Evolutionary conservation across 768 basidiomycete genomes (phyloP), one percentile per base, ranked within the genome.

Genomic region (Boletus subparvulus): DNA sequence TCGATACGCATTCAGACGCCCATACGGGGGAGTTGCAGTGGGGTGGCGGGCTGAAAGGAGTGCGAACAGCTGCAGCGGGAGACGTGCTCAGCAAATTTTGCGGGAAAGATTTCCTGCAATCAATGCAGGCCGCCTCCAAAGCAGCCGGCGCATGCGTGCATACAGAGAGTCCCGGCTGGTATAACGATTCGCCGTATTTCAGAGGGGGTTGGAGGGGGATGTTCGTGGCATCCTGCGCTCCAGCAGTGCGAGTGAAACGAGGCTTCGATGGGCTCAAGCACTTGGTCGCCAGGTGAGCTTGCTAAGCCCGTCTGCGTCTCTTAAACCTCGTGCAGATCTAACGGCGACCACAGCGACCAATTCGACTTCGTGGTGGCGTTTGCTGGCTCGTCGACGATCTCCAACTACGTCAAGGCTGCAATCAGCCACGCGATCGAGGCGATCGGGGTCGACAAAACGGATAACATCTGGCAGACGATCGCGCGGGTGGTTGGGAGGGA

Each of bases 351-450:
- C 42, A 55, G 54, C 0, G 42, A 50, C 7, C 2, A 1, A 12
- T 49, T 55, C 19, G 35, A 55, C 35, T 55, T 55, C n/a, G 32
- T 48, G 2, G 1, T 48, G 16, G 54, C 40, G 3, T 55, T 55
- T 10, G 40, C 14, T 8, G 39, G 54, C 1, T 41, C 40, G 0
- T 48, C 47, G 3, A 55, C 54, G 1, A 11, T 55, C 24, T 26
- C 40, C 0, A 11, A 1, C 7, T 35, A 43, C 13, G 17, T 55
- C 4, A 47, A 19, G 6, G 4, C 5, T 6, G 16, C 24, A 2
- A n/a, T 55, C n/a, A 28, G 21, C 9, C 17, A 35, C 1, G 33
- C 33, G 2, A 43, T 55, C 13, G 17, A 44, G 17, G 24, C 4
- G 3, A 12, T 55, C 7, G 47, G 41, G 4, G 33, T 50, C 3